Conservation (phyloP, 495 filamentous ascomycete species). For the Echria macrotheca region DNA sequence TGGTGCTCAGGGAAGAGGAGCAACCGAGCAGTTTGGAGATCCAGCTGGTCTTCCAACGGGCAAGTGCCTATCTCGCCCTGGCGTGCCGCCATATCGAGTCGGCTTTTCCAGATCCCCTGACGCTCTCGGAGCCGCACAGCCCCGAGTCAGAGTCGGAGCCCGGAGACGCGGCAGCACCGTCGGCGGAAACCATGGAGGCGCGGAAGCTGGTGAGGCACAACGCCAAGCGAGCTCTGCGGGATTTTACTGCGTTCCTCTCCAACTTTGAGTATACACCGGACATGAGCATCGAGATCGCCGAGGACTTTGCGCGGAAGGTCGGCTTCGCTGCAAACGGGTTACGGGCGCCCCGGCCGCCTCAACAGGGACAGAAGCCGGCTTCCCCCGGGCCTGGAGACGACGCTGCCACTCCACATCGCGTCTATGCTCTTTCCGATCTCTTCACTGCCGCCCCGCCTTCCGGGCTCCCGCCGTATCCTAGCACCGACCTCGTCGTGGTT, state of each 20-base stretch:
- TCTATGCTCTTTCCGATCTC: constrained; percentile 48
- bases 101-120: constrained; percentile 3
- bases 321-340: constrained; percentile 46
- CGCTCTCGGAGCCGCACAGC: constrained; percentile 7
- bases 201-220: constrained; percentile 61
- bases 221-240: constrained; percentile 67
- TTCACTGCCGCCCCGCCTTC: constrained; percentile 52
- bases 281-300: constrained; percentile 54
- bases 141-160: constrained; percentile 17
- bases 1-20: constrained; percentile 59
- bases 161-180: constrained; percentile 23
- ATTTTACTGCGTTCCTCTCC: constrained; percentile 63
- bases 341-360: constrained; percentile 20
- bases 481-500: constrained; percentile 30
- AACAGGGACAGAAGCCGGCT: constrained; percentile 1
- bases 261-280: constrained; percentile 73
- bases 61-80: constrained; percentile 64
- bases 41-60: constrained; percentile 71
- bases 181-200: constrained; percentile 49
- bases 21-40: constrained; percentile 67
- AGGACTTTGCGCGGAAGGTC: constrained; percentile 62
- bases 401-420: constrained; percentile 12
- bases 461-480: constrained; percentile 53
- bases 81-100: constrained; percentile 54
- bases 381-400: constrained; percentile 12